Base-by-base conservation (phyloP, 2,329 filamentous ascomycete species). In the Aspergillus tubingensis region DNA sequence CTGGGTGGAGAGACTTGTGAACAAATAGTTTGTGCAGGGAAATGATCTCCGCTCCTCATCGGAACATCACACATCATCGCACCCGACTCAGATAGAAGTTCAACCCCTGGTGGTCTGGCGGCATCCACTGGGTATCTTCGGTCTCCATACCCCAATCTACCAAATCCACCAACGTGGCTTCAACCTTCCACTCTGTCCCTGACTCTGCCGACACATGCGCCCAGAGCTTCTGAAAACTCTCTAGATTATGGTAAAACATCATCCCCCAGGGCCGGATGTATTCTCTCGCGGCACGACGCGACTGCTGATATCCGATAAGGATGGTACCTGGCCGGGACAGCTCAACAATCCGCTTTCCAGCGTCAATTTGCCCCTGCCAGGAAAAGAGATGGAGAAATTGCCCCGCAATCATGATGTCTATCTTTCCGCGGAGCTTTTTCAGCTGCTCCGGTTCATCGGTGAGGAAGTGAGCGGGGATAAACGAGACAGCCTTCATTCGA, bases 311-410 rank as follows among this genome's bases (percentile, higher is more conserved):
- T 23, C 57, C 57, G 3, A 59, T 30, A 11, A 59, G 17, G 39
- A 49, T n/a, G 0, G 41, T 59, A 5, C 57, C 57, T 4, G 17
- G 41, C 51, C 32, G 48, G 5, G 57, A 59, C 27, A 61, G 23
- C 8, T 15, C 39, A 15, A 58, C 55, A 15, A 61, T 58, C 5
- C 59, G 55, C 36, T 17, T 47, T 6, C 55, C 49, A 3, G 59
- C 59, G 39, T 39, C 38, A 21, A 39, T 47, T 8, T 61, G 59
- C 3, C 55, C 59, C 13, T 54, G 39, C 49, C 32, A 57, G 7
- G 48, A 53, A 23, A 61, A 61, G 6, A 61, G 30, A 36, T 61
- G 59, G 1, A 61, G 55, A 17, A 61, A 61, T 21, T 61, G 59
- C 15, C 48, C 54, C 8, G 59, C 25, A 7, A 61, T 58, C 41